Base-by-base conservation (phyloP, 768 basidiomycete species). In the Agaricus bisporus region DNA sequence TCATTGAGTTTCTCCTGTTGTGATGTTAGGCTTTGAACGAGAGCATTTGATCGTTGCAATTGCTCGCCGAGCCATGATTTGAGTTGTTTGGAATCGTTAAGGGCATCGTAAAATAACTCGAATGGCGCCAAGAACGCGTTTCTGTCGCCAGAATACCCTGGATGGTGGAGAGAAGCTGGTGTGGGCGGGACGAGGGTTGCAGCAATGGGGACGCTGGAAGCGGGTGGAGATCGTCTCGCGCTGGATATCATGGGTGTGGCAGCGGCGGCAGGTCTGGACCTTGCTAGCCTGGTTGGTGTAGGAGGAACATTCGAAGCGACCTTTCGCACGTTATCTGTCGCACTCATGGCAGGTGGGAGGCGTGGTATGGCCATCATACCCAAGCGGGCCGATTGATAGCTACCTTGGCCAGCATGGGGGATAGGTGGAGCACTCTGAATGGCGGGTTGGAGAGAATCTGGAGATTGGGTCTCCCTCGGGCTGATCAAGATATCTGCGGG, bases 61-160 rank as follows among this genome's bases (percentile, higher is more conserved):
- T 92, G 89, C 42, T 88, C 86, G 20, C 75, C 72, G 6, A 93
- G 74, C 85, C 89, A 90, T 36, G 65, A 61, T 69, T 91, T 91
- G 54, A 93, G 78, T 62, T 88, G 81, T 62, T 81, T 84, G 14
- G 86, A 83, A 65, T 91, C 91, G 51, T 83, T 78, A 29, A 94
- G 79, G 3, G 89, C 85, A 55, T 93, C 90, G 64, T 91, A 94
- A 67, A 94, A 93, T 48, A 77, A 67, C 61, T 86, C 88, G 59
- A 93, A 94, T 2, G 88, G 90, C 0, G 85, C 82, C 45, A 94
- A 70, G 66, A 94, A 94, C 17, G 88, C 84, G 1, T 80, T 72
- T 64, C 86, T 89, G 62, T 86, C 85, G 20, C 79, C 78, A 9
- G 78, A 62, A 61, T 81, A 83, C 11, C 75, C 77, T 1, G 82